Percentiles rank a stretch among this genome's conserved stretches.
These are phyloP conservation scores for Calonectria fujianensis DNA, from an alignment of 2,329 filamentous ascomycete species.

Conservation along the genomic window DNA sequence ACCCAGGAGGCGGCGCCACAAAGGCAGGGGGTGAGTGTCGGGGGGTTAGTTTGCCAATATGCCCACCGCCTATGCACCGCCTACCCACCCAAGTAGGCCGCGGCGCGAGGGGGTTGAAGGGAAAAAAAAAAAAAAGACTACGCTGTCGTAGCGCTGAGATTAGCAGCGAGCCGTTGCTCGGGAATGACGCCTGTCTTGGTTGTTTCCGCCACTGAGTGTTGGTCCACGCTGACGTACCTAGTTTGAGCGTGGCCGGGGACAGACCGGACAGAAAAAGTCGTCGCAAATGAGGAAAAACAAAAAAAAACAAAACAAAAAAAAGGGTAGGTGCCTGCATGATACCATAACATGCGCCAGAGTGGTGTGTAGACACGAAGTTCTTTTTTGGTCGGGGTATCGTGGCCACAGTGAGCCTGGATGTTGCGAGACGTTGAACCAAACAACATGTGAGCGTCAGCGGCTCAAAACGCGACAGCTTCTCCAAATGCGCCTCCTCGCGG, in stretches of 20 bases:
- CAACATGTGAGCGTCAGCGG: slow-evolving; percentile 52
- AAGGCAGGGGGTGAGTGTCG: slow-evolving; percentile 43
- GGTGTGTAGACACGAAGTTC: slow-evolving; percentile 26
- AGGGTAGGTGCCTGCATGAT: slow-evolving; percentile 34
- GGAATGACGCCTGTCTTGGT: slow-evolving; percentile 55
- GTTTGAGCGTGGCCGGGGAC: slow-evolving; percentile 18
- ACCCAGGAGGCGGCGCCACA: slow-evolving; percentile 52
- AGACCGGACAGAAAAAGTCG: slow-evolving; percentile 20
- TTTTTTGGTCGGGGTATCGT: slow-evolving; percentile 20
- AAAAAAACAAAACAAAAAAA: slow-evolving; percentile 22
- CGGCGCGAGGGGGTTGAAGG: slow-evolving; percentile 12
- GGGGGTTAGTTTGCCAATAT: slow-evolving; percentile 27
- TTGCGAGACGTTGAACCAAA: slow-evolving; percentile 42
- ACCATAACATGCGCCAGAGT: slow-evolving; percentile 38
- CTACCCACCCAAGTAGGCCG: slow-evolving; percentile 3
- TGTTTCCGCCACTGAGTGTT: slow-evolving; percentile 52
- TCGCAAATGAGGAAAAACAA: slow-evolving; percentile 26
- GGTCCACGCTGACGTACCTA: slow-evolving; percentile 33
- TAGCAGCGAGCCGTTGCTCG: slow-evolving; percentile 47
- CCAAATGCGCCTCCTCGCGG: slow-evolving; percentile 56
- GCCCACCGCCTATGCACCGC: not conserved
- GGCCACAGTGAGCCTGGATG: slow-evolving; percentile 34
- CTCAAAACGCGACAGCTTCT: slow-evolving; percentile 52
- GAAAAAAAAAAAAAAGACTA: slow-evolving; percentile 35
- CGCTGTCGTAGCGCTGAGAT: slow-evolving; percentile 41